These are phyloP conservation scores for Escovopsis sp. DNA, from an alignment of 2,329 filamentous ascomycete species.

Conservation along the genomic window DNA sequence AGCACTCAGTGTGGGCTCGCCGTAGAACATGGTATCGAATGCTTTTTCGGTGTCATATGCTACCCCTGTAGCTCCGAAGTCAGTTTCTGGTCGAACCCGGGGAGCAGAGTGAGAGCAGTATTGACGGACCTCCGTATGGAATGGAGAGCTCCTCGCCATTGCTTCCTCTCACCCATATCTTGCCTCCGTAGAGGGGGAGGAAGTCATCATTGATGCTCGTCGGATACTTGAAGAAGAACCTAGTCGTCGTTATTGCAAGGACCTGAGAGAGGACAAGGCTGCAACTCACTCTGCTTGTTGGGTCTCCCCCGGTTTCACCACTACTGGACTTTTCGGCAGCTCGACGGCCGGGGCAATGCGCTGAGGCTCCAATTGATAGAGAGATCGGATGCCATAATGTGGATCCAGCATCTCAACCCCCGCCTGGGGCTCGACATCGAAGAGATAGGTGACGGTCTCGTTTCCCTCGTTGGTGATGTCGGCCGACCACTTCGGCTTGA, in stretches of 20 bases:
- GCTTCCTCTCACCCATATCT: constrained; percentile 24
- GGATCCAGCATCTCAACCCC: constrained; percentile 20
- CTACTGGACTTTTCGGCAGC: constrained; percentile 12
- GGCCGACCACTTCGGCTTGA: constrained; percentile 19
- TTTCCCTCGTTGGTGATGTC: constrained; percentile 29
- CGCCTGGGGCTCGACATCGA: constrained; percentile 24
- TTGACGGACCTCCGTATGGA: constrained; percentile 21
- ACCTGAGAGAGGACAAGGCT: neutral
- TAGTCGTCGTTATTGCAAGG: constrained; percentile 5
- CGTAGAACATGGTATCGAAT: constrained; percentile 22
- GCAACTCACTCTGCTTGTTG: constrained; percentile 13
- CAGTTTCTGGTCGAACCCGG: neutral
- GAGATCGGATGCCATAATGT: constrained; percentile 13
- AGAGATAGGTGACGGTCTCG: constrained; percentile 23
- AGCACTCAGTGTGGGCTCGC: constrained; percentile 13
- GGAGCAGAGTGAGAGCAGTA: neutral
- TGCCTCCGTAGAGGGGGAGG: constrained; percentile 29
- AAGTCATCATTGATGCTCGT: constrained; percentile 15
- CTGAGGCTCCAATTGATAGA: constrained; percentile 14
- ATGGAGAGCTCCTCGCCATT: constrained; percentile 26
- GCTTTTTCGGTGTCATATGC: constrained; percentile 23
- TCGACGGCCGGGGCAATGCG: constrained; percentile 14
- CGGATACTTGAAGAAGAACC: constrained; percentile 16
- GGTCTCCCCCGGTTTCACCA: constrained; percentile 15
- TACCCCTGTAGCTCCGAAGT: constrained; percentile 11